Evolutionary conservation across 2,329 filamentous ascomycete genomes (phyloP).

Genomic region (Madurella fahalii): DNA sequence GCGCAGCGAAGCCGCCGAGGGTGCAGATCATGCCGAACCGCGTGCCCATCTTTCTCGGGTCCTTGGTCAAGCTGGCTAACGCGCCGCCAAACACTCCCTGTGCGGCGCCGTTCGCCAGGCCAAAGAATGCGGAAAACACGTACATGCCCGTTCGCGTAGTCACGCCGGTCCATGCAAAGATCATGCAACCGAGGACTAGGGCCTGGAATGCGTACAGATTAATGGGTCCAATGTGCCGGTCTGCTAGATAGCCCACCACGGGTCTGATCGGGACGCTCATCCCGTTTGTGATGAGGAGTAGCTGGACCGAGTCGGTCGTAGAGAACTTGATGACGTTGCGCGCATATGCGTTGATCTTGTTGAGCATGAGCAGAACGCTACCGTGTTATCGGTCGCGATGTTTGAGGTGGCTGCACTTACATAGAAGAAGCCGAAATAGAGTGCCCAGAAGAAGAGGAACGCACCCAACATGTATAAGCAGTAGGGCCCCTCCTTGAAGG

Average conservation of each 20-base stretch:
- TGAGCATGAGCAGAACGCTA: not conserved
- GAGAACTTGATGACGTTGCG: constrained; percentile 43
- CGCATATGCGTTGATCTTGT: constrained; percentile 43
- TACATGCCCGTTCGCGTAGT: constrained; percentile 23
- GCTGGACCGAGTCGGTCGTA: constrained; percentile 49
- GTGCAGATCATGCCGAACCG: constrained; percentile 45
- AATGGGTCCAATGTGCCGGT: constrained; percentile 49
- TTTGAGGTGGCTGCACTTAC: constrained; percentile 27
- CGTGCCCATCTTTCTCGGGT: constrained; percentile 43
- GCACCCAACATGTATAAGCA: constrained; percentile 36
- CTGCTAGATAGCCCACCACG: constrained; percentile 52
- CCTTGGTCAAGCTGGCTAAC: constrained; percentile 40
- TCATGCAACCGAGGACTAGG: constrained; percentile 43
- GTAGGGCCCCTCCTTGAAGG: constrained; percentile 48
- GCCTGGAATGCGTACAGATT: constrained; percentile 52
- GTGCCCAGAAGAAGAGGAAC: constrained; percentile 43
- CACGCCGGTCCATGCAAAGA: constrained; percentile 55
- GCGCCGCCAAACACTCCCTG: constrained; percentile 41
- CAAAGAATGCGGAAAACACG: constrained; percentile 41
- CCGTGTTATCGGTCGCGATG: too few species aligned
- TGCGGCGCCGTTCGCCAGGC: constrained; percentile 40
- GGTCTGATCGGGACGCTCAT: constrained; percentile 54
- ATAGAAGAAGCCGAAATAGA: constrained; percentile 53
- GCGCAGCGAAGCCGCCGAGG: constrained; percentile 38
- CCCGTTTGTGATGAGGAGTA: constrained; percentile 58